phyloP scores from a whole-genome alignment of 495 filamentous ascomycete genomes.

The Viridothelium virens region DNA sequence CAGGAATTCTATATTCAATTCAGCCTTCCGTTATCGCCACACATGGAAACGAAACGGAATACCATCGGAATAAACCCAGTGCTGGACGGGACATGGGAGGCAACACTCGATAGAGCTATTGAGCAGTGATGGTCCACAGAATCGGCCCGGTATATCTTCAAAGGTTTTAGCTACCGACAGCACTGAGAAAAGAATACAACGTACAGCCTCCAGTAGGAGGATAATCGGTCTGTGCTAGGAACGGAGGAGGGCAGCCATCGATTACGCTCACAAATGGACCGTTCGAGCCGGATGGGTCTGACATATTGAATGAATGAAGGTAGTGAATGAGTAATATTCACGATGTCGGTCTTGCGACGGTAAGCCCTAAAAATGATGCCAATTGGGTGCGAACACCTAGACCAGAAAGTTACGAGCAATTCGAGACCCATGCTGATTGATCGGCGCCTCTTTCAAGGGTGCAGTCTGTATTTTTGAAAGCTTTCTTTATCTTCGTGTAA shows the following conservation, averaged over 20 bases:
- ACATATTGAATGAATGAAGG: not conserved
- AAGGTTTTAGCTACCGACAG: too few species aligned
- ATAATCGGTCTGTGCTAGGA: constrained; percentile 25
- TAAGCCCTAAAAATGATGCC: too few species aligned
- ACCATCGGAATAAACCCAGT: constrained; percentile 32
- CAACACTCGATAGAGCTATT: constrained; percentile 28
- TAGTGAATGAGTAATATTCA: not conserved
- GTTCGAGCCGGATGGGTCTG: not conserved
- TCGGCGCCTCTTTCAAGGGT: not conserved
- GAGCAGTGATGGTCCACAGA: constrained; percentile 28
- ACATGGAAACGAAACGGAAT: constrained; percentile 1
- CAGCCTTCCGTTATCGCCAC: not conserved
- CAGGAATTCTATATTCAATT: constrained; percentile 1
- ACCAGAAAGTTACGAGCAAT: not conserved
- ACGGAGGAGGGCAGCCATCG: constrained; percentile 25
- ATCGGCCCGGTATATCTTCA: constrained; percentile 29
- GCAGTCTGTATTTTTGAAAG: not conserved
- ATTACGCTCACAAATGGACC: constrained; percentile 11
- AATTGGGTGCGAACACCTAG: not conserved
- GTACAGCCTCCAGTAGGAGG: constrained; percentile 28
- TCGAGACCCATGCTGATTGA: not conserved
- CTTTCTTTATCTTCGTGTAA: not conserved
- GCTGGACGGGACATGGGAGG: constrained; percentile 33
- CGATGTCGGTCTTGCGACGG: not conserved
- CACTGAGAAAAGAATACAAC: constrained; percentile 5